A percentile compares a stretch with the other conserved stretches of the same genome.
Evolutionary conservation across 257 asterid genomes (phyloP).

Genomic region (Primulina tabacum): DNA sequence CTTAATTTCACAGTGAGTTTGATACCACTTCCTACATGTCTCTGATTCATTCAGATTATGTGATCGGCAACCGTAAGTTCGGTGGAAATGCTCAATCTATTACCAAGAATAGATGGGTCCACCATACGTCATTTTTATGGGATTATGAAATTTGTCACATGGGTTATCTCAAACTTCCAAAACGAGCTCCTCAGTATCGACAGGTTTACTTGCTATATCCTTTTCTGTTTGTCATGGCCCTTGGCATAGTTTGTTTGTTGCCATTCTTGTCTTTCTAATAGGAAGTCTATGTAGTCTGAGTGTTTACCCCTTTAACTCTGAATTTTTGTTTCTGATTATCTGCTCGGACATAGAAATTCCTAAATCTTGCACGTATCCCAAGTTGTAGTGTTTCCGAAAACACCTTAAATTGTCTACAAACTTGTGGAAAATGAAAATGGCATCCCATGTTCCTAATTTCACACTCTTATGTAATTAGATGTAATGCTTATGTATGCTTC

Average conservation of each 20-base stretch:
- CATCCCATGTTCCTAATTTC: neutral
- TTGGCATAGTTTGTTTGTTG: conserved; percentile 12
- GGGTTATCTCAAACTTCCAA: too few relatives aligned
- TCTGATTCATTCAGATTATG: conserved; percentile 58
- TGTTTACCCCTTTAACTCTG: too few relatives aligned
- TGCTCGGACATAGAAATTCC: too few relatives aligned
- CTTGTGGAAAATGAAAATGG: too few relatives aligned
- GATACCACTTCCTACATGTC: conserved; percentile 5
- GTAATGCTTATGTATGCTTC: neutral
- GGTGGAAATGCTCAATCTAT: conserved; percentile 98
- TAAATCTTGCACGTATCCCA: too few relatives aligned
- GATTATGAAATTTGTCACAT: conserved; percentile 19
- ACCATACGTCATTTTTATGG: conserved; percentile 92
- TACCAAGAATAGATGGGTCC: conserved; percentile 80
- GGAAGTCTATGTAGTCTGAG: too few relatives aligned
- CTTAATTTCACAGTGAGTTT: neutral
- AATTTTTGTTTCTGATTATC: too few relatives aligned
- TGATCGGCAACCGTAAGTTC: conserved; percentile 70
- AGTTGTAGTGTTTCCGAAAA: too few relatives aligned
- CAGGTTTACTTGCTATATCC: conserved; percentile 24
- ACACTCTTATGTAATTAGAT: neutral
- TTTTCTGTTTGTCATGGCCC: neutral
- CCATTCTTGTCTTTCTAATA: neutral
- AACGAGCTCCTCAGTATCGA: too few relatives aligned
- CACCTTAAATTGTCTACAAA: too few relatives aligned